Conservation (phyloP, 345 rosid genomes). For the Aquilaria malaccensis region DNA sequence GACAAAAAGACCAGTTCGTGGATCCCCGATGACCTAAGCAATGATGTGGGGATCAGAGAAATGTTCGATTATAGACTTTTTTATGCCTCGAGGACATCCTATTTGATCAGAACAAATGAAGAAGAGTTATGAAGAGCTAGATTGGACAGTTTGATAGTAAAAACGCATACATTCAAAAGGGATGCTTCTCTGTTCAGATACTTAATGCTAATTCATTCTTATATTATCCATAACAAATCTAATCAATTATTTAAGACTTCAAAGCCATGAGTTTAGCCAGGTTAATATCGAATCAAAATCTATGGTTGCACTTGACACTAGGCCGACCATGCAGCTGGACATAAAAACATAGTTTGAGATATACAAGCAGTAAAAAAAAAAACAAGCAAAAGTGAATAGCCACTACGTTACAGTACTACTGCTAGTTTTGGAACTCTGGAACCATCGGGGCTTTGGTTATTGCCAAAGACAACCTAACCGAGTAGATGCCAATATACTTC, state of each 20-base stretch:
- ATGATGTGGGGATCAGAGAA: conserved; percentile 18
- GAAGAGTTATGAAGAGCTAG: conserved; percentile 28
- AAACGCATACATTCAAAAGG: conserved; percentile 16
- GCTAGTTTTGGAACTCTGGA: conserved; percentile 69
- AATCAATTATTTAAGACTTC: conserved; percentile 37
- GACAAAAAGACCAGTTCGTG: conserved; percentile 9
- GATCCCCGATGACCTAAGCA: conserved; percentile 18
- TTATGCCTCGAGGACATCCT: conserved; percentile 27
- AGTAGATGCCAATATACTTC: conserved; percentile 87
- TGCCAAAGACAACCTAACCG: conserved; percentile 23
- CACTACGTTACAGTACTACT: conserved; percentile 47
- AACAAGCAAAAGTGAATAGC: conserved; percentile 24
- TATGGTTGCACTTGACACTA: conserved; percentile 46
- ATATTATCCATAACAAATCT: too few species aligned
- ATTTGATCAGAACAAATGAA: conserved; percentile 15
- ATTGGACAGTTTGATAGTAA: conserved; percentile 21
- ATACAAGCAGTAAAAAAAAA: conserved; percentile 39
- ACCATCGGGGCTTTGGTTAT: conserved; percentile 55
- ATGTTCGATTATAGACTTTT: conserved; percentile 21
- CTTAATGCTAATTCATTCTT: not conserved
- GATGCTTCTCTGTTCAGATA: not conserved
- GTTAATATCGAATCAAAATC: conserved; percentile 49
- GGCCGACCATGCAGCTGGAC: conserved; percentile 64
- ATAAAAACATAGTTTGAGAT: conserved; percentile 62
- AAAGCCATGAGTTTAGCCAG: conserved; percentile 35